A percentile compares a stretch with the other conserved stretches of the same genome.
phyloP scores from a whole-genome alignment of 306 rosid genomes.

The Casuarina glauca region DNA sequence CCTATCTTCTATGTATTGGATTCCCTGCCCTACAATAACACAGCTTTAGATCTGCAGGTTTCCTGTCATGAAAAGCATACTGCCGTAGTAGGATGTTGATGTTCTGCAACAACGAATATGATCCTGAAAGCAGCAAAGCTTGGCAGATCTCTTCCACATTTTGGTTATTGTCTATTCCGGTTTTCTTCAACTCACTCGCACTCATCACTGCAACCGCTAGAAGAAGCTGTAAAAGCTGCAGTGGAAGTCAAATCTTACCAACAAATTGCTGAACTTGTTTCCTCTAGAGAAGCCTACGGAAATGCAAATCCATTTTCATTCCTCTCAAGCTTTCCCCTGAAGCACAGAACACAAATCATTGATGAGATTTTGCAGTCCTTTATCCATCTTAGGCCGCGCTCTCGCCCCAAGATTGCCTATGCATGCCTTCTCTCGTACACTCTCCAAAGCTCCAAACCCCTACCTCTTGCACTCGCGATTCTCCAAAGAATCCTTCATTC shows the following conservation, averaged over 20 bases:
- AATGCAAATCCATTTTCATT: conserved; percentile 70
- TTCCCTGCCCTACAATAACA: not conserved
- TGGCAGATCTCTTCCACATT: conserved; percentile 24
- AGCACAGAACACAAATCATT: conserved; percentile 44
- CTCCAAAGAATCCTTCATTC: conserved; percentile 57
- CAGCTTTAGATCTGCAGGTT: conserved; percentile 16
- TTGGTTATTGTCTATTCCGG: conserved; percentile 27
- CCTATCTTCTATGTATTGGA: not conserved
- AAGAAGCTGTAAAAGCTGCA: conserved; percentile 44
- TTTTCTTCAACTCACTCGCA: conserved; percentile 28
- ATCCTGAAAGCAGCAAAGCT: conserved; percentile 32
- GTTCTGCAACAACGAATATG: conserved; percentile 18
- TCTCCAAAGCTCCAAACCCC: conserved; percentile 57
- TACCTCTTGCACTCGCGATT: conserved; percentile 66
- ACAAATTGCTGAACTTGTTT: conserved; percentile 61
- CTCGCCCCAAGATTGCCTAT: conserved; percentile 45
- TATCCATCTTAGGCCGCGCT: conserved; percentile 62
- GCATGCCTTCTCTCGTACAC: conserved; percentile 55
- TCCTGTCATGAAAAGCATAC: conserved; percentile 18
- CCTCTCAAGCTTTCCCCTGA: conserved; percentile 54
- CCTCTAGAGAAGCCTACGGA: conserved; percentile 40
- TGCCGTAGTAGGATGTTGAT: not conserved
- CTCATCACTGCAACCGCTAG: conserved; percentile 41
- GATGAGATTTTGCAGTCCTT: conserved; percentile 79
- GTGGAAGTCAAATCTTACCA: conserved; percentile 60